Conservation (phyloP, 75 land plant species). For the Azolla pinnata region DNA sequence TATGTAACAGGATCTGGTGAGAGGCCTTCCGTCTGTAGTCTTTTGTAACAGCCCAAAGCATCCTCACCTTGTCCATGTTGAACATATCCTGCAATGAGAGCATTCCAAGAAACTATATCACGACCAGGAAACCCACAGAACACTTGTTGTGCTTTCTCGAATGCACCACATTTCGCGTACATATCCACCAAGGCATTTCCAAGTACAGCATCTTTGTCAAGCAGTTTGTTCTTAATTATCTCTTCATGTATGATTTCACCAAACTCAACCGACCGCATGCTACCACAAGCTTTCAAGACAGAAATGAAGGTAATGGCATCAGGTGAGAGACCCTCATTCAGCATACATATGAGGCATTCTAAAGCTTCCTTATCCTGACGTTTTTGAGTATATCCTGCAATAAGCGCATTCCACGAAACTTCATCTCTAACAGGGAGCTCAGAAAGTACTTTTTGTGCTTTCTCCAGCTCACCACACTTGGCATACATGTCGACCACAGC, state of each 20-base stretch:
- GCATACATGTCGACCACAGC: too few species aligned
- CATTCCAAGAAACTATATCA: constrained; percentile 49
- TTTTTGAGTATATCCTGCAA: constrained; percentile 8
- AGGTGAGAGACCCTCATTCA: neutral
- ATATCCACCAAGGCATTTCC: constrained; percentile 42
- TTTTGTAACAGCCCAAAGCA: constrained; percentile 32
- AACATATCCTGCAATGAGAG: constrained; percentile 40
- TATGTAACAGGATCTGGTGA: constrained; percentile 8
- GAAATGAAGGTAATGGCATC: neutral
- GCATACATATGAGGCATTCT: neutral
- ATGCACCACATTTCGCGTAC: constrained; percentile 41
- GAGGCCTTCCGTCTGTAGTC: constrained; percentile 31
- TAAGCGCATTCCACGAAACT: constrained; percentile 9
- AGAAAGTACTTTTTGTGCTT: neutral
- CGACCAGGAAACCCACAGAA: constrained; percentile 36
- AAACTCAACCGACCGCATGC: too few species aligned
- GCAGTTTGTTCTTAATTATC: neutral
- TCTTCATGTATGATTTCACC: neutral
- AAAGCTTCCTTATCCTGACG: constrained; percentile 1
- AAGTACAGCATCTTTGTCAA: constrained; percentile 14
- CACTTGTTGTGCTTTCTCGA: constrained; percentile 29
- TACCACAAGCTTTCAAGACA: neutral
- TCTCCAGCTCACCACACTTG: too few species aligned
- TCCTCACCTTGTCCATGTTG: constrained; percentile 28
- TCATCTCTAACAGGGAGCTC: constrained; percentile 1